Percentiles rank a stretch among this genome's conserved stretches.
Conservation (phyloP, 345 rosid species). For the Lepidium africanum region DNA sequence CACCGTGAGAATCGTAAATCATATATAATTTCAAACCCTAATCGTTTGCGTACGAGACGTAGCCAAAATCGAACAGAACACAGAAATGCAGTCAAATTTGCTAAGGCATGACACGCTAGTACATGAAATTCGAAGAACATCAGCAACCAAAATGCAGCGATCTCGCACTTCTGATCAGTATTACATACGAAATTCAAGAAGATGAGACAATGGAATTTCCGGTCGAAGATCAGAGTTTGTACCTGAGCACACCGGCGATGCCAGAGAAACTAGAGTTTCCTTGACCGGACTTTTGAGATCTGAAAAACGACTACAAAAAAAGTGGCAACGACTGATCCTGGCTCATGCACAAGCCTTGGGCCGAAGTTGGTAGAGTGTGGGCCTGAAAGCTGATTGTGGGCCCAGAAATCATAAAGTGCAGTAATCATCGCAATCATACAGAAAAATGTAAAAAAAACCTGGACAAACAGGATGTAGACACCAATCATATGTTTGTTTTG, state of each 20-base stretch:
- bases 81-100: constrained; percentile 1
- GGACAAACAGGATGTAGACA: too few species aligned
- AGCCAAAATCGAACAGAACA: background rate
- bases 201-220: background rate
- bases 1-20: background rate
- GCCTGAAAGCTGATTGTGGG: background rate
- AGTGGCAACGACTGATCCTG: background rate
- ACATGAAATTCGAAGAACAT: background rate
- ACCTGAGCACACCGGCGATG: constrained; percentile 26
- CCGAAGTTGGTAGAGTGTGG: background rate
- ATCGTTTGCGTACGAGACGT: background rate
- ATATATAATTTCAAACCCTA: background rate
- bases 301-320: background rate
- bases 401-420: background rate
- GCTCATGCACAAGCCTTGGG: background rate
- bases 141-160: constrained; percentile 4
- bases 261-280: constrained; percentile 5
- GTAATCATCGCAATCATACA: too few species aligned
- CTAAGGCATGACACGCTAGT: background rate
- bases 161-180: background rate
- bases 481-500: too few species aligned
- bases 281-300: constrained; percentile 24
- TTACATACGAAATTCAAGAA: background rate
- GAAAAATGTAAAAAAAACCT: too few species aligned
- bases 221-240: constrained; percentile 8